A percentile compares a stretch with the other conserved stretches of the same genome.
Conservation (phyloP, 345 rosid species). For the Acer campestre region DNA sequence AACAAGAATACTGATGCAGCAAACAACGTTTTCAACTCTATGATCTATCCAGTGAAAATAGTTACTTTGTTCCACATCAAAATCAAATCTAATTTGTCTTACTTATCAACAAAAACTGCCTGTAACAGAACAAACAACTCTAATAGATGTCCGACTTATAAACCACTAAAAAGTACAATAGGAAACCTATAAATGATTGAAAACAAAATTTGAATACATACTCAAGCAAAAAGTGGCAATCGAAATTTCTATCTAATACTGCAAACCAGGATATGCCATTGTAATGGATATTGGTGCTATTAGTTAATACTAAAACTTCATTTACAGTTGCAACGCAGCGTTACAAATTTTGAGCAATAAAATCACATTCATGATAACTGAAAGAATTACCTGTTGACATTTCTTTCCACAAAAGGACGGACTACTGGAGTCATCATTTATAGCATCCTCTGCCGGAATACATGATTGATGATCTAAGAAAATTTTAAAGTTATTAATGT, state of each 20-base stretch:
- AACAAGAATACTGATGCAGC: neutral
- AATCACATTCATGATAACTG: neutral
- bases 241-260: neutral
- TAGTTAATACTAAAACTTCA: neutral
- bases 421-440: constrained; percentile 28
- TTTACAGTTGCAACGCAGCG: constrained; percentile 1
- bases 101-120: neutral
- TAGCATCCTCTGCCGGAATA: constrained; percentile 36
- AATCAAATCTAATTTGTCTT: neutral
- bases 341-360: neutral
- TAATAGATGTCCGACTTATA: neutral
- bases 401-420: constrained; percentile 72
- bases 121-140: neutral
- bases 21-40: neutral
- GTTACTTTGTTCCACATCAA: neutral
- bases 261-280: neutral
- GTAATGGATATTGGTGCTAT: neutral
- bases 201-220: neutral
- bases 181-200: neutral
- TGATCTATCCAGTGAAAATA: neutral
- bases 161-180: neutral
- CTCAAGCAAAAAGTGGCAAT: neutral
- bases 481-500: constrained; percentile 20
- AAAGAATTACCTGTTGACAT: constrained; percentile 78
- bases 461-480: constrained; percentile 77